Base-by-base conservation (phyloP, 2,329 filamentous ascomycete genomes). In the Hymenoscyphus albidus region DNA sequence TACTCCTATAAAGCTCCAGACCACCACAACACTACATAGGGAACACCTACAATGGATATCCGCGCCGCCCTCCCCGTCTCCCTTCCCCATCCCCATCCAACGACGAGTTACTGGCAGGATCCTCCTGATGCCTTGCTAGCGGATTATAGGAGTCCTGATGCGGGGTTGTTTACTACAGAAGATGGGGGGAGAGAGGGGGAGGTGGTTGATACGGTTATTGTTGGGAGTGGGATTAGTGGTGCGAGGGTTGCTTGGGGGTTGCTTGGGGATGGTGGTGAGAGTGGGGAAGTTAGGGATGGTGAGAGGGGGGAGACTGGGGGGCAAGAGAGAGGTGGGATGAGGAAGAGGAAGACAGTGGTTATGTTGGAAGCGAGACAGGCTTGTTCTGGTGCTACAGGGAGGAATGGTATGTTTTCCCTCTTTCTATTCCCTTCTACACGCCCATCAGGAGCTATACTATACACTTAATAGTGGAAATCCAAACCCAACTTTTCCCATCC, bases 321-420 rank as follows among this genome's bases (percentile, higher is more conserved):
- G 0, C 22, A 59, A 16, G 57, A 48, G 12, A 12, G 7, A 32
- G 61, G 27, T 16, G 58, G 64, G 5, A 60, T 70, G 2, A 59
- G 64, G 5, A 60, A 70, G 2, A 59, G 64, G 3, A 68, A 70
- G 1, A 62, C 63, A 2, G 67, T 78, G 22, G 60, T 75, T 1
- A 75, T 78, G 71, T 68, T 78, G 3, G 76, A 78, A 62, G 76
- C 75, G 1, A 71, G 76, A 5, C 72, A 73, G 13, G 70, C 76
- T 5, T 76, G 74, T 31, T 76, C 75, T 13, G 76, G 73, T 2
- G 77, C 77, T 5, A 76, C 75, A 6, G 77, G 74, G 1, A 70
- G 77, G 22, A 79, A 79, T 67, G 77, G 70, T 70, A 63, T 42
- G 58, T 27, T 14, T 9, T n/a, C n/a, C 42, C 14, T 7, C 3